Conservation (phyloP, 1,284 basidiomycete species). For the Ceratobasidium sp. region DNA sequence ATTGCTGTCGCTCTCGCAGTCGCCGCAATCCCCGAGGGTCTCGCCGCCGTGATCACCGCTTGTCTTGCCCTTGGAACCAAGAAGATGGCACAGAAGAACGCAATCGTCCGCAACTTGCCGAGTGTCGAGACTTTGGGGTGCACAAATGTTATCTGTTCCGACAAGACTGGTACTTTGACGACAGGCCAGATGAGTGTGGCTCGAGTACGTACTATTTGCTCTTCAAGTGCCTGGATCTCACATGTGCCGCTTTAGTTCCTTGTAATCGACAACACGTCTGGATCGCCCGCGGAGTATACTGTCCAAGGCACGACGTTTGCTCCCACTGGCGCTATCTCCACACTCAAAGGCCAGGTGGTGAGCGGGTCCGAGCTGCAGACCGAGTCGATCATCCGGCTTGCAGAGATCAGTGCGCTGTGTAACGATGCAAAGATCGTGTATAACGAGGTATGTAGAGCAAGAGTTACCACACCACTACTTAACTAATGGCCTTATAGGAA, state of each 20-base stretch:
- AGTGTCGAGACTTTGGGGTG: slow-evolving; percentile 96
- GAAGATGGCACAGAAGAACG: slow-evolving; percentile 98
- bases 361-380: slow-evolving; percentile 68
- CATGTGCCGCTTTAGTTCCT: slow-evolving; percentile 69
- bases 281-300: slow-evolving; percentile 74
- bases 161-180: slow-evolving; percentile 96
- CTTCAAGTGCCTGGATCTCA: slow-evolving; percentile 36
- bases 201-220: slow-evolving; percentile 65
- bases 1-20: slow-evolving; percentile 97
- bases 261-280: slow-evolving; percentile 71
- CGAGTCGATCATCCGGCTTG: slow-evolving; percentile 82
- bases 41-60: slow-evolving; percentile 97
- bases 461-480: slow-evolving; percentile 10
- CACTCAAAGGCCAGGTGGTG: slow-evolving; percentile 64
- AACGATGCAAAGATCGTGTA: slow-evolving; percentile 95
- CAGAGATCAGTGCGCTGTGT: slow-evolving; percentile 91
- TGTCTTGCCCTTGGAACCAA: slow-evolving; percentile 95
- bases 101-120: slow-evolving; percentile 95
- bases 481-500: slow-evolving; percentile 65
- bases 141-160: slow-evolving; percentile 96
- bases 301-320: slow-evolving; percentile 94
- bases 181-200: slow-evolving; percentile 98
- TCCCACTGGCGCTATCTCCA: slow-evolving; percentile 80
- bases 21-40: slow-evolving; percentile 94
- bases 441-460: slow-evolving; percentile 68